phyloP scores from a whole-genome alignment of 1,139 yeast genomes.

The Debaryomyces sp. region DNA sequence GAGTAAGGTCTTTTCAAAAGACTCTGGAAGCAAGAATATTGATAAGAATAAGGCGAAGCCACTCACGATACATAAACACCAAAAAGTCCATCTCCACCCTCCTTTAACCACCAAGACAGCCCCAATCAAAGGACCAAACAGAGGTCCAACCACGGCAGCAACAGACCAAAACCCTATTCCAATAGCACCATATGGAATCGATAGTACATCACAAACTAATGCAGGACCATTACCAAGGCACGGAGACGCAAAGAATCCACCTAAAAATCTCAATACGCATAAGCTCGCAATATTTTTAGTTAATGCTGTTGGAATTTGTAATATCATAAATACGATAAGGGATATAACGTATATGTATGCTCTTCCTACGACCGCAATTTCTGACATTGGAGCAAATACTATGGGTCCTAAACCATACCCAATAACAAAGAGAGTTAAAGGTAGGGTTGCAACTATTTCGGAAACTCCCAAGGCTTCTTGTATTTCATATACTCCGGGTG shows the following conservation, averaged over 20 bases:
- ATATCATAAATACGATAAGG: conserved; percentile 32
- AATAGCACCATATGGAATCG: conserved; percentile 31
- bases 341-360: conserved; percentile 38
- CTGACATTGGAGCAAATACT: conserved; percentile 41
- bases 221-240: conserved; percentile 42
- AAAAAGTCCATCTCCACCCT: conserved; percentile 43
- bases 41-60: conserved; percentile 29
- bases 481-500: conserved; percentile 50
- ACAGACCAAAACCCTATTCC: conserved; percentile 39
- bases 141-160: conserved; percentile 40
- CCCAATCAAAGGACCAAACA: conserved; percentile 42
- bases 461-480: conserved; percentile 30
- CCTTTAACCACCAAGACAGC: conserved; percentile 30
- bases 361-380: conserved; percentile 55
- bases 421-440: conserved; percentile 41
- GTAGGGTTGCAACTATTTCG: conserved; percentile 30
- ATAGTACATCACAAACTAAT: conserved; percentile 28
- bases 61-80: conserved; percentile 38
- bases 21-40: conserved; percentile 36
- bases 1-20: conserved; percentile 36
- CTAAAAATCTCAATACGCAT: conserved; percentile 32
- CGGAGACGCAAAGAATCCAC: conserved; percentile 39
- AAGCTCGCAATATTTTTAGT: conserved; percentile 31
- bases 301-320: conserved; percentile 39
- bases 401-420: conserved; percentile 46